A percentile compares a stretch with the other conserved stretches of the same genome.
Evolutionary conservation across 352 stramenopile genomes (phyloP).

Genomic region (Phytophthora sojae): DNA sequence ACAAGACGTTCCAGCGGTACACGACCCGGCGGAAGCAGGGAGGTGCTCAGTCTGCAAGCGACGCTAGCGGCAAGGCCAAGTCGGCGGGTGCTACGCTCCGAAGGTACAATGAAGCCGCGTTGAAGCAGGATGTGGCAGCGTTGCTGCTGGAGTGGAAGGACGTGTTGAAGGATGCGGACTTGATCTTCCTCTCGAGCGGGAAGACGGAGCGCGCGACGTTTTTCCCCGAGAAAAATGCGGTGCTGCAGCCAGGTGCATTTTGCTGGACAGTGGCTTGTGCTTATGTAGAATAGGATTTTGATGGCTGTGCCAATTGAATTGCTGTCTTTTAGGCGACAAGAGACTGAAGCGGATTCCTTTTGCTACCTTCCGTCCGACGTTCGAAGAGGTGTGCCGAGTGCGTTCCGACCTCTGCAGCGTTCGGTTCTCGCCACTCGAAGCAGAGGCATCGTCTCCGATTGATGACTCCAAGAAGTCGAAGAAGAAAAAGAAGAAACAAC

Average conservation of each 20-base stretch:
- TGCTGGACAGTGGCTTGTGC: neutral
- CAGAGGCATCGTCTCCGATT: slow-evolving; percentile 19
- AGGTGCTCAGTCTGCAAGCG: slow-evolving; percentile 91
- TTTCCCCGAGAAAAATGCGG: slow-evolving; percentile 76
- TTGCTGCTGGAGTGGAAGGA: slow-evolving; percentile 88
- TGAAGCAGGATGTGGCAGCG: slow-evolving; percentile 91
- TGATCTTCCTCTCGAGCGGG: slow-evolving; percentile 79
- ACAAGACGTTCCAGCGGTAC: slow-evolving; percentile 95
- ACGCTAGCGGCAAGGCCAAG: slow-evolving; percentile 90
- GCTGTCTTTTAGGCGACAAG: slow-evolving; percentile 46
- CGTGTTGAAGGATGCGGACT: slow-evolving; percentile 50
- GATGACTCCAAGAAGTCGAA: slow-evolving; percentile 36
- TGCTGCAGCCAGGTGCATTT: slow-evolving; percentile 51
- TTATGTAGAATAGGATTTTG: slow-evolving; percentile 5
- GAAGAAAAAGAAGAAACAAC: slow-evolving; percentile 40
- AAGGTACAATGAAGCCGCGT: slow-evolving; percentile 90
- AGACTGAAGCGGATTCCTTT: slow-evolving; percentile 85
- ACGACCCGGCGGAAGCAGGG: slow-evolving; percentile 95
- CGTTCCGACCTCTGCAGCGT: slow-evolving; percentile 75
- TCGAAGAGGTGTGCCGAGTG: slow-evolving; percentile 86
- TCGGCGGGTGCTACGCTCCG: slow-evolving; percentile 93
- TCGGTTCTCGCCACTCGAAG: slow-evolving; percentile 62
- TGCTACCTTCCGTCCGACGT: slow-evolving; percentile 85
- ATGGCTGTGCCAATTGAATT: slow-evolving; percentile 8
- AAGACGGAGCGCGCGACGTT: slow-evolving; percentile 83